Evolutionary conservation across 2,329 filamentous ascomycete species (phyloP).

Genomic region (Fusarium kyushuense): DNA sequence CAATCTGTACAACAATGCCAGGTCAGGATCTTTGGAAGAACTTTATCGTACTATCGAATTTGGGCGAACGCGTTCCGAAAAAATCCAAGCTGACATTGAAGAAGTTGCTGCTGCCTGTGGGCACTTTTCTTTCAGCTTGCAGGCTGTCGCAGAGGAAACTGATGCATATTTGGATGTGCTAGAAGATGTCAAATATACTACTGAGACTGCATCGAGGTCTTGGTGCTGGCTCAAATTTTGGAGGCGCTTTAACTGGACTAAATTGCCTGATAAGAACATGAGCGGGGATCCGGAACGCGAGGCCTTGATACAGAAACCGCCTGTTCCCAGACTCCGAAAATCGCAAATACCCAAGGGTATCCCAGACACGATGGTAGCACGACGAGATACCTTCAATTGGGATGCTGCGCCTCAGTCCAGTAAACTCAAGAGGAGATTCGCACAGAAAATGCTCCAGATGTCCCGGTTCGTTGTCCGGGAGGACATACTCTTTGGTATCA

Average conservation of each 20-base stretch:
- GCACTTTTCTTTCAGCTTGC: slow-evolving; percentile 92
- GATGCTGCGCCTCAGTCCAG: slow-evolving; percentile 64
- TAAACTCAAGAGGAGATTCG: slow-evolving; percentile 57
- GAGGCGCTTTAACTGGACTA: slow-evolving; percentile 53
- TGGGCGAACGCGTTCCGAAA: slow-evolving; percentile 74
- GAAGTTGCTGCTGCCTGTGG: slow-evolving; percentile 98
- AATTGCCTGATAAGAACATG: slow-evolving; percentile 16
- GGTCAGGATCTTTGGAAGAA: slow-evolving; percentile 79
- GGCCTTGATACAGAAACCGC: slow-evolving; percentile 54
- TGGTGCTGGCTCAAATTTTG: slow-evolving; percentile 94
- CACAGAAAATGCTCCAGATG: slow-evolving; percentile 60
- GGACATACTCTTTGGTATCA: slow-evolving; percentile 82
- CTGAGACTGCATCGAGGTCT: slow-evolving; percentile 70
- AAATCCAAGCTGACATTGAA: slow-evolving; percentile 91
- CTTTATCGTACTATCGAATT: slow-evolving; percentile 86
- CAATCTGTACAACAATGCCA: slow-evolving; percentile 79
- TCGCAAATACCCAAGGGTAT: slow-evolving; percentile 69
- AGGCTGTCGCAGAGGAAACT: slow-evolving; percentile 92
- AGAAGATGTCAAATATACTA: slow-evolving; percentile 83
- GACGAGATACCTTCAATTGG: slow-evolving; percentile 68
- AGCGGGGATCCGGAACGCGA: slow-evolving; percentile 59
- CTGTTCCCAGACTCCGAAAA: slow-evolving; percentile 62
- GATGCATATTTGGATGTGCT: slow-evolving; percentile 84
- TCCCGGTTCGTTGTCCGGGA: slow-evolving; percentile 65
- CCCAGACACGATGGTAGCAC: slow-evolving; percentile 63